phyloP scores from a whole-genome alignment of 176 grass and related monocot genomes.

The Ananas comosus region DNA sequence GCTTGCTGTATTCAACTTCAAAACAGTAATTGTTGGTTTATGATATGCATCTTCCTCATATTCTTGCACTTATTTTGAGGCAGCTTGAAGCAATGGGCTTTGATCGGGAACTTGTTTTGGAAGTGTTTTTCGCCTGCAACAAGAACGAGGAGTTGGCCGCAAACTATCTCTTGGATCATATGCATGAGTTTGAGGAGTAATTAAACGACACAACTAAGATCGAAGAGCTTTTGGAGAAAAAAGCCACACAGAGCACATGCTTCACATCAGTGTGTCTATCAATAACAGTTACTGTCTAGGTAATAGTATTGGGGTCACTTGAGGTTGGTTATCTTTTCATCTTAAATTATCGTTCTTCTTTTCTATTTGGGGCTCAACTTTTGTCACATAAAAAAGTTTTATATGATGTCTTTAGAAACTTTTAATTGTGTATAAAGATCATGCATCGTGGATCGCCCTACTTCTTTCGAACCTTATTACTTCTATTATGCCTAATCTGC shows the following conservation, averaged over 20 bases:
- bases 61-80: background rate
- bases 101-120: slow-evolving; percentile 72
- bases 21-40: background rate
- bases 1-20: background rate
- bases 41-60: background rate
- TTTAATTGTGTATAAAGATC: slow-evolving; percentile 27
- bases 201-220: background rate
- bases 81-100: slow-evolving; percentile 97
- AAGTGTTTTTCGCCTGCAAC: slow-evolving; percentile 99
- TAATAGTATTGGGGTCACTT: background rate
- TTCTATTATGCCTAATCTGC: too few relatives aligned
- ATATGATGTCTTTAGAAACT: slow-evolving; percentile 23
- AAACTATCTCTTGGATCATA: slow-evolving; percentile 92
- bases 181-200: slow-evolving; percentile 84
- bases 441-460: background rate
- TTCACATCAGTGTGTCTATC: background rate
- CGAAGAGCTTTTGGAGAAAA: too few relatives aligned
- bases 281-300: background rate
- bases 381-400: slow-evolving; percentile 49
- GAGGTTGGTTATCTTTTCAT: background rate
- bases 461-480: too few relatives aligned
- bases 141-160: slow-evolving; percentile 92
- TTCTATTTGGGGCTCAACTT: slow-evolving; percentile 32
- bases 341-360: background rate
- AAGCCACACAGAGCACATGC: background rate